phyloP scores from a whole-genome alignment of 441 rosid genomes.

The Corymbia citriodora region DNA sequence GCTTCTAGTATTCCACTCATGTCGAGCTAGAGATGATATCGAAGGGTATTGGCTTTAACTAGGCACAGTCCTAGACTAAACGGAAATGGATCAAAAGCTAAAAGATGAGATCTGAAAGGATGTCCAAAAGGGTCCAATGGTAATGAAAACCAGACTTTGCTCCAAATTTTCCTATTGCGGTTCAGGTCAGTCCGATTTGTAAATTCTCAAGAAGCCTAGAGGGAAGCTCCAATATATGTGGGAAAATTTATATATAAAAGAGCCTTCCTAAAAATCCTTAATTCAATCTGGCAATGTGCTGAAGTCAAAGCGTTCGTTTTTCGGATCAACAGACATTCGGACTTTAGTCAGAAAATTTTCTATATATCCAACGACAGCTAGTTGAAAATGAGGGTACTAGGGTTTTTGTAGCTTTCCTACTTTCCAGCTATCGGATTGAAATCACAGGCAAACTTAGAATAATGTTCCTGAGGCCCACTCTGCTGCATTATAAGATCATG shows the following conservation, averaged over 20 bases:
- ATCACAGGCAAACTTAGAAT: neutral
- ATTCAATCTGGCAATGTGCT: neutral
- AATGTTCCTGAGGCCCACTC: neutral
- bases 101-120: neutral
- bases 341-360: neutral
- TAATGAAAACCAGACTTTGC: neutral
- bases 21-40: neutral
- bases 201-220: neutral
- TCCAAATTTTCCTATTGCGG: neutral
- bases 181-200: neutral
- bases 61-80: neutral
- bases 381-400: neutral
- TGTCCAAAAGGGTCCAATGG: neutral
- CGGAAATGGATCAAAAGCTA: fast-evolving
- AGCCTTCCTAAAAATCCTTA: neutral
- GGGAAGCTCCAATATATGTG: neutral
- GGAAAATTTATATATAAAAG: neutral
- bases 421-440: neutral
- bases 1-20: neutral
- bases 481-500: neutral
- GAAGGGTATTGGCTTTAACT: neutral
- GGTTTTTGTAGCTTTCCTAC: neutral
- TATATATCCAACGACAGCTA: neutral
- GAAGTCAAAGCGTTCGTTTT: neutral
- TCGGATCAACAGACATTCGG: neutral